Conservation (phyloP, 2,329 filamentous ascomycete species). For the Ascochyta rabiei region DNA sequence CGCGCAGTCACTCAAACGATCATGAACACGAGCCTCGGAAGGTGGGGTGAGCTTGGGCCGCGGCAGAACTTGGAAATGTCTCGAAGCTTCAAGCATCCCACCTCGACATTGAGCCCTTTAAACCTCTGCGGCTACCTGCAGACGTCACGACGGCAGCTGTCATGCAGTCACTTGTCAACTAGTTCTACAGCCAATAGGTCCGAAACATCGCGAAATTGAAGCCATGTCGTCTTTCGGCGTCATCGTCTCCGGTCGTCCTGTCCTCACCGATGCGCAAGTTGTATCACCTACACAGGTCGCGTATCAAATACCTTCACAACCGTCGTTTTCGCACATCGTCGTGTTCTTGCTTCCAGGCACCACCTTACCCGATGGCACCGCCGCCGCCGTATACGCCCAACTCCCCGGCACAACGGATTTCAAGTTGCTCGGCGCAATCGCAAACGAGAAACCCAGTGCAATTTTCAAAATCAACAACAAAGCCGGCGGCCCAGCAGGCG, state of each 20-base stretch:
- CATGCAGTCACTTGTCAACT: not conserved
- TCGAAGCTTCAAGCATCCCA: conserved; percentile 14
- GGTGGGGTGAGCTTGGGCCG: conserved; percentile 17
- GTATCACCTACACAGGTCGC: conserved; percentile 67
- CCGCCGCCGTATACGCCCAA: conserved; percentile 89
- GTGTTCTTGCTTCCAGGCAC: conserved; percentile 86
- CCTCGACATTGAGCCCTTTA: not conserved
- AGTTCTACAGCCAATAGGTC: not conserved
- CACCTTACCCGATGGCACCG: conserved; percentile 73
- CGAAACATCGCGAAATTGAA: not conserved
- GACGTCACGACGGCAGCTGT: not conserved
- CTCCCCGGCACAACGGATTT: conserved; percentile 68
- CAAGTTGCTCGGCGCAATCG: conserved; percentile 86
- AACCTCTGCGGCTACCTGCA: not conserved
- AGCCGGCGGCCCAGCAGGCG: conserved; percentile 37
- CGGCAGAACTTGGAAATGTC: conserved; percentile 7
- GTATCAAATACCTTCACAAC: conserved; percentile 68
- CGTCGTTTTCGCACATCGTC: conserved; percentile 74
- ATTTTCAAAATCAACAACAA: conserved; percentile 76
- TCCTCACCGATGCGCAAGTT: conserved; percentile 62
- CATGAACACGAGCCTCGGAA: not conserved
- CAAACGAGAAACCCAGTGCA: conserved; percentile 86
- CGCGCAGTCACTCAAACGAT: not conserved
- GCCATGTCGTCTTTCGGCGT: conserved; percentile 63
- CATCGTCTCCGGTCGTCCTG: conserved; percentile 65